Percentiles rank a stretch among this genome's conserved stretches.
These are phyloP conservation scores for Pseudotsuga menziesii DNA, from an alignment of 75 land plant genomes.

Conservation along the genomic window DNA sequence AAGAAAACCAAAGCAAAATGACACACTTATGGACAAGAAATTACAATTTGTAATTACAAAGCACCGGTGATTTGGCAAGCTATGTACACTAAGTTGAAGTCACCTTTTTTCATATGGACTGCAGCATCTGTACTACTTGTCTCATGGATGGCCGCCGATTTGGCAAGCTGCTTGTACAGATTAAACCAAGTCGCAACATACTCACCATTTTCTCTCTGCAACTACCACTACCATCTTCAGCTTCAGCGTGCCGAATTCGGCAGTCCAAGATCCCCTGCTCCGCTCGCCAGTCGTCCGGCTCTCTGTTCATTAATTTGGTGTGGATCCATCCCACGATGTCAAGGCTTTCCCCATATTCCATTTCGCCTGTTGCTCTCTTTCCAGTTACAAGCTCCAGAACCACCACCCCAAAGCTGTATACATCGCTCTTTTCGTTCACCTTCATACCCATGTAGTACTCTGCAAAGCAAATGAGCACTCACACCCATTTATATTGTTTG, in stretches of 20 bases:
- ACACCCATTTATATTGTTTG: no score
- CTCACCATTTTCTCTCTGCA: conserved; percentile 15
- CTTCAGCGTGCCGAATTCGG: no score
- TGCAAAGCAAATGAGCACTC: no score
- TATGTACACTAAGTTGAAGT: no score
- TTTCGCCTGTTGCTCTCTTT: conserved; percentile 6
- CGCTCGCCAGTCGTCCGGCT: no score
- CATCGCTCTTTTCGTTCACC: conserved; percentile 16
- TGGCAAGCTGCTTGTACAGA: conserved; percentile 29
- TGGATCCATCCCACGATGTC: conserved; percentile 22
- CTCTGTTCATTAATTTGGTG: no score
- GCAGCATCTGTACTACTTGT: conserved; percentile 21
- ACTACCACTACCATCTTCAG: neutral
- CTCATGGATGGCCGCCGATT: conserved; percentile 39
- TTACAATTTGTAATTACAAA: no score
- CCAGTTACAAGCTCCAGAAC: conserved; percentile 17
- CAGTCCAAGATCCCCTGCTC: neutral
- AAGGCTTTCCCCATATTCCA: neutral
- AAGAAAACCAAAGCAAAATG: no score
- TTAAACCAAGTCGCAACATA: conserved; percentile 22
- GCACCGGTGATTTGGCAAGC: no score
- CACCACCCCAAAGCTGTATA: conserved; percentile 24
- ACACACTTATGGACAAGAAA: no score
- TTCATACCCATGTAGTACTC: conserved; percentile 13
- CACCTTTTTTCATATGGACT: no score